Conservation (phyloP, 768 basidiomycete genomes). For the Phylloporus scabripes region DNA sequence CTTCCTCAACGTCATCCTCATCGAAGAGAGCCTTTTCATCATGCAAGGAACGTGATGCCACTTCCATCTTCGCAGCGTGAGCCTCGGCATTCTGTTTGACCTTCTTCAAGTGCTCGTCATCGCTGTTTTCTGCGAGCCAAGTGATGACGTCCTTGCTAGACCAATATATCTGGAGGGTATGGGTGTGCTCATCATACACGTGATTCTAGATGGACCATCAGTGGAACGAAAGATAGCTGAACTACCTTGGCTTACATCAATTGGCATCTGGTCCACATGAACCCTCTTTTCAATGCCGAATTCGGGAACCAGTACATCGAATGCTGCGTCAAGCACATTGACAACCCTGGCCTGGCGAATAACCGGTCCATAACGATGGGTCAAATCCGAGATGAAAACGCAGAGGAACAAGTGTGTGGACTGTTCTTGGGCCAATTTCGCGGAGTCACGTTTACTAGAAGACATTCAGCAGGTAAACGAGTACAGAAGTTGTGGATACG, state of each 20-base stretch:
- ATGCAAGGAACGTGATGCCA: slow-evolving; percentile 75
- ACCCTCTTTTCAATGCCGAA: slow-evolving; percentile 99
- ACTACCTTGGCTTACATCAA: slow-evolving; percentile 58
- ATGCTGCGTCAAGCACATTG: slow-evolving; percentile 94
- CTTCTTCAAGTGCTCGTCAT: slow-evolving; percentile 93
- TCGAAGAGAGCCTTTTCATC: slow-evolving; percentile 88
- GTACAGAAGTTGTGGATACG: slow-evolving; percentile 22
- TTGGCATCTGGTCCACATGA: slow-evolving; percentile 98
- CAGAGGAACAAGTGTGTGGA: slow-evolving; percentile 94
- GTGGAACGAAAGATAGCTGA: not conserved
- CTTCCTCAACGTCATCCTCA: slow-evolving; percentile 76
- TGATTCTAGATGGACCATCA: slow-evolving; percentile 60
- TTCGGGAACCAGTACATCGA: slow-evolving; percentile 93
- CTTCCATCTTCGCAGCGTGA: slow-evolving; percentile 88
- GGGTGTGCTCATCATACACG: slow-evolving; percentile 92
- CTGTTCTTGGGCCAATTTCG: slow-evolving; percentile 90
- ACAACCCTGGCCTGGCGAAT: slow-evolving; percentile 93
- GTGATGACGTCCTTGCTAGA: slow-evolving; percentile 89
- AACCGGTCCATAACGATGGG: slow-evolving; percentile 92
- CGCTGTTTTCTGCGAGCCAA: slow-evolving; percentile 92
- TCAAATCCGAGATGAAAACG: slow-evolving; percentile 89
- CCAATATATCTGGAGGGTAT: slow-evolving; percentile 95
- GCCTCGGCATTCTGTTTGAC: slow-evolving; percentile 91
- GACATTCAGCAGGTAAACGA: slow-evolving; percentile 3
- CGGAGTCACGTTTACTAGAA: slow-evolving; percentile 82